Percentiles rank a stretch among this genome's conserved stretches.
Conservation (phyloP, 78 protist genomes). For the Chrysochromulina tobinii region DNA sequence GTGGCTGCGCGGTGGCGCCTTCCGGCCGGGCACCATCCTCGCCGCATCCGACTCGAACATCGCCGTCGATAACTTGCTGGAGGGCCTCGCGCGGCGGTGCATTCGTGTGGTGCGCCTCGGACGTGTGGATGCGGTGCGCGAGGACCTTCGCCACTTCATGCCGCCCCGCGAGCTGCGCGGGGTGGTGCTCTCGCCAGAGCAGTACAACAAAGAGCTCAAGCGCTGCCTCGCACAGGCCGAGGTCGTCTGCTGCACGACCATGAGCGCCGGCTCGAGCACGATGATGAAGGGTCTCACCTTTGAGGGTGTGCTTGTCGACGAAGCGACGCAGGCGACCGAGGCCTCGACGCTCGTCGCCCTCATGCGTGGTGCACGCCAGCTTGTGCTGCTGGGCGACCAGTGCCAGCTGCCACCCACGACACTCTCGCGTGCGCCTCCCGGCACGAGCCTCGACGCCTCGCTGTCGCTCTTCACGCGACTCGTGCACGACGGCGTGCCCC, state of each 20-base stretch:
- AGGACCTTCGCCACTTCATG: neutral
- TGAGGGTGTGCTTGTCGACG: conserved; percentile 64
- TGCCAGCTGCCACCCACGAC: conserved; percentile 63
- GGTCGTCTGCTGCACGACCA: conserved; percentile 53
- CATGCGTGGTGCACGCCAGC: conserved; percentile 27
- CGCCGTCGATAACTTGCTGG: conserved; percentile 49
- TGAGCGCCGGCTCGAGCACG: neutral
- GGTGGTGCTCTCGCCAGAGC: neutral
- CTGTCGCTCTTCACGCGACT: conserved; percentile 35
- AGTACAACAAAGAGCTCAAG: neutral
- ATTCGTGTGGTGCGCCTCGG: conserved; percentile 42
- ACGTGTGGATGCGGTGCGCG: conserved; percentile 19
- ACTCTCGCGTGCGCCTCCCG: neutral
- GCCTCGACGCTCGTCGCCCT: conserved; percentile 58
- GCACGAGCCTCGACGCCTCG: neutral
- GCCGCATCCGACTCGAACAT: conserved; percentile 10
- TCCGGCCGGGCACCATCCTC: neutral
- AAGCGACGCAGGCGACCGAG: conserved; percentile 74
- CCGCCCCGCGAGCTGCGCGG: neutral
- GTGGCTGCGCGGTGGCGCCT: no score
- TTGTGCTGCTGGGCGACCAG: conserved; percentile 70
- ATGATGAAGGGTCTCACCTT: conserved; percentile 28
- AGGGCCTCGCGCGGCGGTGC: conserved; percentile 30
- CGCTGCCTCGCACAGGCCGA: neutral
- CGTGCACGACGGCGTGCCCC: neutral